Evolutionary conservation across 495 filamentous ascomycete species (phyloP), one percentile per base, ranked within the genome.

Genomic region (Aspergillus mulundensis): DNA sequence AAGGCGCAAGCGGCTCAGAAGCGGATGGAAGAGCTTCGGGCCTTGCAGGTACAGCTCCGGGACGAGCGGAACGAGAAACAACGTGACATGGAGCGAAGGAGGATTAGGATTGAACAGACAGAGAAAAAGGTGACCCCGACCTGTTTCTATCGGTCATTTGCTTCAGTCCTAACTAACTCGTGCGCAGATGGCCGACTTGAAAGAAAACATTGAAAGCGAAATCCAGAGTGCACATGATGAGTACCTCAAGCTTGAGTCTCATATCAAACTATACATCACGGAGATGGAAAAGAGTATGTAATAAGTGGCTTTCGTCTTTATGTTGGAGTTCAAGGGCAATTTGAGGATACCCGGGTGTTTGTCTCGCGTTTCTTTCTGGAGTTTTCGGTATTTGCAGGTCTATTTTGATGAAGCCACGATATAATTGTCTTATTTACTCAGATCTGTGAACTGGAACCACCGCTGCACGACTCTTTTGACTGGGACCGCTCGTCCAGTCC

Each of bases 241-340:
- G 77, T 97, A 94, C 70, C 76, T 95, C 63, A 96, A 95, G 81
- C 84, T 97, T 81, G 93, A 97, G 72, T 86, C 90, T 23, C 94
- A 98, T 71, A 95, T 98, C 67, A 92, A 90, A 70, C 79, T 96
- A 56, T 98, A 98, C 76, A 94, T 97, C 68, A 95, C 87, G 23
- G 92, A 97, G 79, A 96, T 98, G 91, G 95, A 97, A 69, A 92
- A 97, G 74, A 85, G 84, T 56, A 81, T 92, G 57, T 90, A 66
- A 86, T 32, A 20, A 28, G 56, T 32, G 38, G 32, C 50, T 52
- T 67, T 56, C 12, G 7, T 62, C 45, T 46, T 39, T 68, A 63
- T 62, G 65, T 57, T 63, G 71, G 70, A 73, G 71, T 76, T 76
- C 56, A 66, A 54, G 56, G 68, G 63, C 68, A 56, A 60, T 58